These are phyloP conservation scores for Microbotryum scabiosae DNA, from an alignment of 1,284 basidiomycete species.

Conservation along the genomic window DNA sequence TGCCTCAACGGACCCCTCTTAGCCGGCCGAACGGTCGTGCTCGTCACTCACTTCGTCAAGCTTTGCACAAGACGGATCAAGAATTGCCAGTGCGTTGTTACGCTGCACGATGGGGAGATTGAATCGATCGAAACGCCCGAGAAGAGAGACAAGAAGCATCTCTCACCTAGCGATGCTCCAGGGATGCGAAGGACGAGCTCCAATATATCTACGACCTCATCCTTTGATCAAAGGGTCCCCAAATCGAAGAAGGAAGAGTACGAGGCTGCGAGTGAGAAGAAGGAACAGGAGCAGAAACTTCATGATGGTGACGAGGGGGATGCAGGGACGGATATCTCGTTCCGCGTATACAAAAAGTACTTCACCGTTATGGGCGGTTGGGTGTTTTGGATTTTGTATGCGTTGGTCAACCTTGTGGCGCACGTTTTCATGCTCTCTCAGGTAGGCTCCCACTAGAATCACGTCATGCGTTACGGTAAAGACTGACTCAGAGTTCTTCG, in stretches of 20 bases:
- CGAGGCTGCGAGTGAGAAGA: conserved; percentile 46
- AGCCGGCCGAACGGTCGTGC: conserved; percentile 65
- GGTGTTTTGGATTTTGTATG: conserved; percentile 63
- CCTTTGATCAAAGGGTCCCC: too few species aligned
- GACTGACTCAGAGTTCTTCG: not conserved
- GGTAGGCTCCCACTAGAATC: not conserved
- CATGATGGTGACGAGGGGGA: conserved; percentile 82
- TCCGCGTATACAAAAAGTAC: conserved; percentile 73
- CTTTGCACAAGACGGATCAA: conserved; percentile 58
- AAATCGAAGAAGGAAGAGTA: conserved; percentile 10
- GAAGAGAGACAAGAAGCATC: conserved; percentile 31
- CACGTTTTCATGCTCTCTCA: conserved; percentile 29
- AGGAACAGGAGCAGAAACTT: conserved; percentile 53
- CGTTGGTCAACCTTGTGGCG: conserved; percentile 38
- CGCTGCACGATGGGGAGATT: conserved; percentile 73
- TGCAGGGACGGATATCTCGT: conserved; percentile 61
- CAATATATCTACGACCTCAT: not conserved
- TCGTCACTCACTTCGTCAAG: conserved; percentile 83
- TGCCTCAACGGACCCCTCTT: conserved; percentile 76
- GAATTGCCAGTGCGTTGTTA: conserved; percentile 48
- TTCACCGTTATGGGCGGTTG: conserved; percentile 42
- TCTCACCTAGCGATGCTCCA: conserved; percentile 8
- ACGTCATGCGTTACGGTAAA: too few species aligned
- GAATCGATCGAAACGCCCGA: conserved; percentile 55
- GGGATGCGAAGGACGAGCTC: not conserved